Evolutionary conservation across 1,284 basidiomycete genomes (phyloP).

Genomic region (Heliocybe sulcata): DNA sequence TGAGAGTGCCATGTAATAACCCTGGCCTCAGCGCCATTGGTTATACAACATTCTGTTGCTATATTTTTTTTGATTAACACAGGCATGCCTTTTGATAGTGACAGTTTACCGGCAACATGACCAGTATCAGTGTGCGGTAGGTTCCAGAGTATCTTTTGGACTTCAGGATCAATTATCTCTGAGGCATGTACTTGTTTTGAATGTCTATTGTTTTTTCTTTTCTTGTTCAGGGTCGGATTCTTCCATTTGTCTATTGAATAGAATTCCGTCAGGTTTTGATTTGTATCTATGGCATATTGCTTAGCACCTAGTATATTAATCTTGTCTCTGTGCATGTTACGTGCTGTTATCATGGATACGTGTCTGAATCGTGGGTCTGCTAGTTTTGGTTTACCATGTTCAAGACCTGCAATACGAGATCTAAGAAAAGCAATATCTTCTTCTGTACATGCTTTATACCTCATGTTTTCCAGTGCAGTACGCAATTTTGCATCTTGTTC

Average conservation of each 20-base stretch:
- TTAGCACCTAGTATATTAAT: constrained; percentile 18
- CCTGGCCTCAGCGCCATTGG: no score
- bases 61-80: background rate
- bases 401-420: constrained; percentile 11
- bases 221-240: background rate
- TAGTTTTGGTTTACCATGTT: constrained; percentile 5
- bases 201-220: background rate
- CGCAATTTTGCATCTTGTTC: constrained; percentile 19
- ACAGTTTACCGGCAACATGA: background rate
- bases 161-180: background rate
- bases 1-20: background rate
- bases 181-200: background rate
- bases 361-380: constrained; percentile 18
- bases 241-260: constrained; percentile 19
- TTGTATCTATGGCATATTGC: constrained; percentile 22
- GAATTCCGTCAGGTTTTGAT: constrained; percentile 19
- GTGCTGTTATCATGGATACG: no score
- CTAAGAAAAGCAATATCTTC: constrained; percentile 24
- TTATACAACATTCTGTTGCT: no score
- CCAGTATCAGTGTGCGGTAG: background rate
- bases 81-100: background rate
- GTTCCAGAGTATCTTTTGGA: background rate
- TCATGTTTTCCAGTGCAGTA: constrained; percentile 24
- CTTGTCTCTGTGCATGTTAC: constrained; percentile 23
- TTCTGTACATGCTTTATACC: constrained; percentile 24